phyloP scores from a whole-genome alignment of 2,329 filamentous ascomycete genomes.

The Colletotrichum sidae region DNA sequence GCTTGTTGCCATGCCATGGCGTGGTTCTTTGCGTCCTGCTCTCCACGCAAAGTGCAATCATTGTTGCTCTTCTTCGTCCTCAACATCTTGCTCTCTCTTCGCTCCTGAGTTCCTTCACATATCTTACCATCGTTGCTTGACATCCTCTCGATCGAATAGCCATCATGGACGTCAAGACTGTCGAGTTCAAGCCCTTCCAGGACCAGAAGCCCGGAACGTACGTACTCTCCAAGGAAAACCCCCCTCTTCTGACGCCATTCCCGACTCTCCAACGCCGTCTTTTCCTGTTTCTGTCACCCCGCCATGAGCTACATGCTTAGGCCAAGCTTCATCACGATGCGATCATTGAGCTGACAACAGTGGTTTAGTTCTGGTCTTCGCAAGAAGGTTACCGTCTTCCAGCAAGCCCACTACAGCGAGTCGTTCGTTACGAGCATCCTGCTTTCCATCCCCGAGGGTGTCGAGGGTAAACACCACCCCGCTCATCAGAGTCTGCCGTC shows the following conservation, averaged over 20 bases:
- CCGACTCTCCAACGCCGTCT: slow-evolving; percentile 43
- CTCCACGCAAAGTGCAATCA: slow-evolving; percentile 5
- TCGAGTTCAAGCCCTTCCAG: slow-evolving; percentile 85
- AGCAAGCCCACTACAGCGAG: slow-evolving; percentile 95
- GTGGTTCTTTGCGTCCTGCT: not conserved
- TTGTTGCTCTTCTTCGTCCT: slow-evolving; percentile 26
- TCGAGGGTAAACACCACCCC: slow-evolving; percentile 66
- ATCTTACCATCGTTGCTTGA: slow-evolving; percentile 22
- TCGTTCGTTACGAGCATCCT: slow-evolving; percentile 95
- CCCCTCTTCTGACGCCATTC: slow-evolving; percentile 41
- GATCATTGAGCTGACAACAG: slow-evolving; percentile 14
- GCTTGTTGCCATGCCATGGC: slow-evolving; percentile 11
- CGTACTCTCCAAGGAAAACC: slow-evolving; percentile 58
- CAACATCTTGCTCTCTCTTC: slow-evolving; percentile 36
- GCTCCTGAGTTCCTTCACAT: slow-evolving; percentile 19
- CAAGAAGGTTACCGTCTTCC: slow-evolving; percentile 99
- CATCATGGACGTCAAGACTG: slow-evolving; percentile 79
- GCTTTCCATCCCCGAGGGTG: slow-evolving; percentile 95
- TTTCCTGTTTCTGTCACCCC: slow-evolving; percentile 22
- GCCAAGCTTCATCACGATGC: slow-evolving; percentile 19
- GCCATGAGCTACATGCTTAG: slow-evolving; percentile 32
- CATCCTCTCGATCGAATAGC: slow-evolving; percentile 38
- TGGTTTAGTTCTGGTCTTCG: slow-evolving; percentile 87
- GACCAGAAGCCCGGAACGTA: slow-evolving; percentile 99
- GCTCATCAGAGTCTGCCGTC: slow-evolving; percentile 12